Evolutionary conservation across 1,284 basidiomycete species (phyloP).

Genomic region (Melampsora occidentalis): DNA sequence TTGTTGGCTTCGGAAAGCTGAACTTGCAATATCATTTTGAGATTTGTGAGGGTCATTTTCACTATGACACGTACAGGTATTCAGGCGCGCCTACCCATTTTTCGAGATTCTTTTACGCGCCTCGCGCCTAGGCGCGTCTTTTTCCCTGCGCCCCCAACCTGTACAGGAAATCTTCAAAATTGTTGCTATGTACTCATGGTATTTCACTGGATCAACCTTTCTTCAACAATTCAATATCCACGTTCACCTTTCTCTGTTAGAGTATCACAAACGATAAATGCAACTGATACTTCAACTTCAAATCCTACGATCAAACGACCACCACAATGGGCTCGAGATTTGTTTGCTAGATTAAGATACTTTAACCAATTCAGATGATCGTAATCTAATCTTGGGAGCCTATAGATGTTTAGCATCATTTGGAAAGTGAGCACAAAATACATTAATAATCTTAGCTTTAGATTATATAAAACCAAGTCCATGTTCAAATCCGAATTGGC

Average conservation of each 20-base stretch:
- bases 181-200: constrained; percentile 8
- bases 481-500: not conserved
- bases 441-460: not conserved
- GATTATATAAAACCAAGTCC: not conserved
- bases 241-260: not conserved
- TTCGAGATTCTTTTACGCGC: too few relatives aligned
- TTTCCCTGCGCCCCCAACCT: too few relatives aligned
- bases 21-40: too few relatives aligned
- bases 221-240: not conserved
- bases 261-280: too few relatives aligned
- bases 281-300: not conserved
- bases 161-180: constrained; percentile 73
- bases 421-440: not conserved
- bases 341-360: constrained; percentile 3
- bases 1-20: too few relatives aligned
- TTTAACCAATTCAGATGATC: constrained; percentile 18
- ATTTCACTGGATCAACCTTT: constrained; percentile 15
- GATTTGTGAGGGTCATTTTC: too few relatives aligned
- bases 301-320: not conserved
- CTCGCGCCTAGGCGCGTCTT: too few relatives aligned
- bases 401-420: constrained; percentile 25
- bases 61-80: too few relatives aligned
- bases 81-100: too few relatives aligned
- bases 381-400: constrained; percentile 17
- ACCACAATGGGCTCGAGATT: constrained; percentile 1